Evolutionary conservation across 306 rosid species (phyloP), one percentile per base, ranked within the genome.

Genomic region (Lathyrus tuberosus): DNA sequence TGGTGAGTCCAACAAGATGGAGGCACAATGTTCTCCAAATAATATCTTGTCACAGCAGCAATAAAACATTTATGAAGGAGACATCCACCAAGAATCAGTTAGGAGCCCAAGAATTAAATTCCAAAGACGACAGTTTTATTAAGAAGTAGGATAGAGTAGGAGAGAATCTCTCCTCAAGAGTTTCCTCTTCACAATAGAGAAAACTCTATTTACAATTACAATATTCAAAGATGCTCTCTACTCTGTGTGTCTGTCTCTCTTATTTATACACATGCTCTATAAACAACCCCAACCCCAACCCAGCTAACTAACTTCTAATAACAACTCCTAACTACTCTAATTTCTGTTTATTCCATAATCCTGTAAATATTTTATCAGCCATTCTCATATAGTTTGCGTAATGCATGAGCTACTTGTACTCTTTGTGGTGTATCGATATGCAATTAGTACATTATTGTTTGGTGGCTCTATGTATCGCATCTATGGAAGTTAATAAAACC

Each of bases 401-500:
- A 15, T 70, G 78, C 35, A 57, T 53, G 48, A 38, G 41, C 38
- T 33, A 26, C 22, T 46, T 70, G 17, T 53, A 11, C 57, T 47
- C 52, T 42, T 41, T 4, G 56, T 28, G 28, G 43, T 64, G 31
- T 68, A 35, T 64, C 30, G n/a, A 8, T 9, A 16, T 61, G 30
- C 28, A 35, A 17, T 12, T 37, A 11, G 62, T 56, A 14, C 17
- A 64, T 58, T 10, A 14, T 61, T 79, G 59, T 73, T 57, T 52
- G 17, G 49, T 67, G 35, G 47, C 76, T 79, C 62, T 69, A 13
- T 16, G 44, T 8, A 37, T 71, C 35, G 44, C 31, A 46, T 66
- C 35, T 41, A n/a, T 65, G 71, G 67, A 80, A 41, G 61, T 47
- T 62, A 30, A 38, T 40, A 56, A 47, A 62, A 65, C 44, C 37